Evolutionary conservation across 805 yeast species (phyloP).

Genomic region (Candida orba): DNA sequence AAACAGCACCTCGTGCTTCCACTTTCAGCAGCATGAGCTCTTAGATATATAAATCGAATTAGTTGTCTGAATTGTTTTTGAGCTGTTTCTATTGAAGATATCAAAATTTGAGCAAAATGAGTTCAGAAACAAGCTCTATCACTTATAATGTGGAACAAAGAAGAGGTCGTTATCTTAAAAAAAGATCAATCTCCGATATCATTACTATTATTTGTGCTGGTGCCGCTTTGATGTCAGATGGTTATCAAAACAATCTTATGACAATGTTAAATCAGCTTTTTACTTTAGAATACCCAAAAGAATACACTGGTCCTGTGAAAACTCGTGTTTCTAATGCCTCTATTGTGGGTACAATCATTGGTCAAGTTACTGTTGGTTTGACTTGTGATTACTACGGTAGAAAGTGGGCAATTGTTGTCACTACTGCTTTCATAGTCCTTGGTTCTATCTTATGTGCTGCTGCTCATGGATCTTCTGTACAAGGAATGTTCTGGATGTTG

Average conservation of each 20-base stretch:
- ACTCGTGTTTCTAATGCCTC: slow-evolving; percentile 67
- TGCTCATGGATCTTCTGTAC: slow-evolving; percentile 48
- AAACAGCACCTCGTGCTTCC: too few relatives aligned
- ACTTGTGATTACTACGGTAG: slow-evolving; percentile 62
- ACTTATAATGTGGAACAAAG: slow-evolving; percentile 18
- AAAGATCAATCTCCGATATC: slow-evolving; percentile 28
- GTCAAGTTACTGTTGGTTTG: slow-evolving; percentile 60
- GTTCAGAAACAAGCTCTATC: background rate
- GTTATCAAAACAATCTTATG: slow-evolving; percentile 71
- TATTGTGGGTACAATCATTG: slow-evolving; percentile 62
- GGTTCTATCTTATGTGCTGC: slow-evolving; percentile 67
- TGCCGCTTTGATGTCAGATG: slow-evolving; percentile 69
- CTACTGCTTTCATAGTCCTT: slow-evolving; percentile 52
- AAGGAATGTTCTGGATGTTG: slow-evolving; percentile 73
- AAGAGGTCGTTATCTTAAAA: slow-evolving; percentile 16
- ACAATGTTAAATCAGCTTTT: slow-evolving; percentile 59
- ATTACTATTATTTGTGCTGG: slow-evolving; percentile 54
- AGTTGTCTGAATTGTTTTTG: too few relatives aligned
- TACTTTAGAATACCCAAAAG: slow-evolving; percentile 32
- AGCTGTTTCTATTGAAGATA: too few relatives aligned
- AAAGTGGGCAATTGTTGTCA: slow-evolving; percentile 61
- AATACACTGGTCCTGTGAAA: slow-evolving; percentile 38
- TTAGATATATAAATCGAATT: too few relatives aligned
- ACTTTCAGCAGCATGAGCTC: too few relatives aligned
- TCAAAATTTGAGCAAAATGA: background rate